These are phyloP conservation scores for Vitis cinerea DNA, from an alignment of 164 flowering plant species.

Conservation along the genomic window DNA sequence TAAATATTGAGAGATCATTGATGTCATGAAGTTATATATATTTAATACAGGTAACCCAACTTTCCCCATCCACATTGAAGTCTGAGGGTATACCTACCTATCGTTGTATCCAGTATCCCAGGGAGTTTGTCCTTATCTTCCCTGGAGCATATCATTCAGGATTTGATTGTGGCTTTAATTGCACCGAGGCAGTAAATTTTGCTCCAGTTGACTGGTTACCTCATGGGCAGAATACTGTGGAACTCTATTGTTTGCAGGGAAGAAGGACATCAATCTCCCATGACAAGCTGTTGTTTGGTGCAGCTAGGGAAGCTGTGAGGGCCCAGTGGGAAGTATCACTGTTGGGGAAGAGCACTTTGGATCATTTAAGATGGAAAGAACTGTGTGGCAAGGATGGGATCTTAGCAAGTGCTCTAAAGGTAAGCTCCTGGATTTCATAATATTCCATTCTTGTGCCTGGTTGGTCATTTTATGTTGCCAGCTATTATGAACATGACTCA, in stretches of 20 bases:
- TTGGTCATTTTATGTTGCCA: too few relatives aligned
- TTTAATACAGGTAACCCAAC: slow-evolving; percentile 53
- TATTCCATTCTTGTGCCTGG: too few relatives aligned
- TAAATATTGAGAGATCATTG: neutral
- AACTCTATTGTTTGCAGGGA: slow-evolving; percentile 48
- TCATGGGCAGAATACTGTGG: slow-evolving; percentile 62
- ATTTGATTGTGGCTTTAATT: slow-evolving; percentile 79
- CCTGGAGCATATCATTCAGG: slow-evolving; percentile 79
- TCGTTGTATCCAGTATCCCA: slow-evolving; percentile 64
- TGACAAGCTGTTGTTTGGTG: slow-evolving; percentile 73
- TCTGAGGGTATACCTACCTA: slow-evolving; percentile 75
- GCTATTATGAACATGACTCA: too few relatives aligned
- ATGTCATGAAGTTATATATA: neutral
- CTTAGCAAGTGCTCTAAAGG: slow-evolving; percentile 64
- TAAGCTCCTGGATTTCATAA: slow-evolving; percentile 18
- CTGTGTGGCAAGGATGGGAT: slow-evolving; percentile 64
- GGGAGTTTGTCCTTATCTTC: slow-evolving; percentile 73
- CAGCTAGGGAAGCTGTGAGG: slow-evolving; percentile 70
- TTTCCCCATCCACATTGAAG: slow-evolving; percentile 54
- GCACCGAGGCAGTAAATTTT: slow-evolving; percentile 56
- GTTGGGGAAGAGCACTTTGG: slow-evolving; percentile 33
- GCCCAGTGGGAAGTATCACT: slow-evolving; percentile 59
- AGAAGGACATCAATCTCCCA: slow-evolving; percentile 64
- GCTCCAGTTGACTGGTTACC: slow-evolving; percentile 89
- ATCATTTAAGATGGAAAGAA: slow-evolving; percentile 57